These are phyloP conservation scores for Pilaira anomala DNA, from an alignment of 192 early-diverging fungal genomes.

Conservation along the genomic window DNA sequence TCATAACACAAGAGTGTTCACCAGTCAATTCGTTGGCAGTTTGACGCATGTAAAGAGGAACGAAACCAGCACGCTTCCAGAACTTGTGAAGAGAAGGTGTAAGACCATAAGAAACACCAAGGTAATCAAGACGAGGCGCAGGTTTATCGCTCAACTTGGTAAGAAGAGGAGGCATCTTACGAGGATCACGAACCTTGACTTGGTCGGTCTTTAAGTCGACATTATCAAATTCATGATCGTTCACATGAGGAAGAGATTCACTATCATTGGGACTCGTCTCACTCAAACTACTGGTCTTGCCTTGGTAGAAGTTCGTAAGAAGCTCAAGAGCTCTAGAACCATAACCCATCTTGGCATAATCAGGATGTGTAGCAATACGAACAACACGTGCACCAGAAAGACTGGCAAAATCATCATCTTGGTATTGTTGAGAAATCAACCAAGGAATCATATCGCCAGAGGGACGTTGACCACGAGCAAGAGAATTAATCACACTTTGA, in stretches of 20 bases:
- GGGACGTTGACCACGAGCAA: constrained; percentile 81
- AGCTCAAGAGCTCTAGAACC: constrained; percentile 84
- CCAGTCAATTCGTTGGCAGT: constrained; percentile 96
- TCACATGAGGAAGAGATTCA: constrained; percentile 43
- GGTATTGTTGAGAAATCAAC: constrained; percentile 90
- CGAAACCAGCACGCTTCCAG: constrained; percentile 89
- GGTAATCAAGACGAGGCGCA: constrained; percentile 81
- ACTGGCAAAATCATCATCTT: constrained; percentile 95
- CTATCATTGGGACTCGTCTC: constrained; percentile 57
- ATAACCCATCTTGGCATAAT: constrained; percentile 97
- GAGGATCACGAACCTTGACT: constrained; percentile 81
- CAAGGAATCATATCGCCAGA: constrained; percentile 97
- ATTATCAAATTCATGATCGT: constrained; percentile 52
- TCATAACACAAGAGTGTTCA: constrained; percentile 97
- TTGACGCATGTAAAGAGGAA: constrained; percentile 94
- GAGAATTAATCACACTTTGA: constrained; percentile 75
- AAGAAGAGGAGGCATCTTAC: constrained; percentile 90
- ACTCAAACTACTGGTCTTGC: constrained; percentile 66
- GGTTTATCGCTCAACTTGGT: constrained; percentile 80
- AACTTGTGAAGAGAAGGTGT: constrained; percentile 90
- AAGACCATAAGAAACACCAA: constrained; percentile 95
- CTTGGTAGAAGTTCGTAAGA: constrained; percentile 86
- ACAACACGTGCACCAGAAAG: constrained; percentile 95
- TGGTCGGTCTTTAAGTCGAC: constrained; percentile 67
- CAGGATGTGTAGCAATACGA: constrained; percentile 96